Evolutionary conservation across 2,329 filamentous ascomycete genomes (phyloP).

Genomic region (Hyphodiscus sp.): DNA sequence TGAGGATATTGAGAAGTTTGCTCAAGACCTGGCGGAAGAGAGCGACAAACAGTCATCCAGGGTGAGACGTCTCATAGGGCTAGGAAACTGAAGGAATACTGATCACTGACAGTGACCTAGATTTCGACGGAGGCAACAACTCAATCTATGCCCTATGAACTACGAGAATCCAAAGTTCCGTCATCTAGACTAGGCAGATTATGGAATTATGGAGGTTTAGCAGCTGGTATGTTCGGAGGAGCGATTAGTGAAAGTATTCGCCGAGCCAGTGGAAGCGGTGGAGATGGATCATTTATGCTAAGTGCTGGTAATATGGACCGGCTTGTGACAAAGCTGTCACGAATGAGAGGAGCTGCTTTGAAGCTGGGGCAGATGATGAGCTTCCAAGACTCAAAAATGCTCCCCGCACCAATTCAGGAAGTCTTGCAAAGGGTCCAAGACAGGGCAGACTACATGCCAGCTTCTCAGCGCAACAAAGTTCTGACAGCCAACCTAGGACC

Average conservation of each 20-base stretch:
- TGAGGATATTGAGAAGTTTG: conserved; percentile 39
- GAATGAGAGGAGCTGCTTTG: conserved; percentile 94
- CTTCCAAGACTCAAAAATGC: conserved; percentile 94
- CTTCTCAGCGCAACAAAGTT: conserved; percentile 84
- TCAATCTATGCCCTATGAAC: conserved; percentile 47
- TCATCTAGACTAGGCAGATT: conserved; percentile 79
- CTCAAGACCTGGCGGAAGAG: conserved; percentile 35
- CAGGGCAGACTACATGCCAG: conserved; percentile 95
- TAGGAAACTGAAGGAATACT: conserved; percentile 25
- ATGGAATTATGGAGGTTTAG: conserved; percentile 92
- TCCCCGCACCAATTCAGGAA: conserved; percentile 79
- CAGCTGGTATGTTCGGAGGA: conserved; percentile 91
- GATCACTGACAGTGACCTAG: conserved; percentile 39
- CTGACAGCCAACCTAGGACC: conserved; percentile 70
- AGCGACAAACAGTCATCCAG: conserved; percentile 32
- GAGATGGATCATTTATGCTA: conserved; percentile 72
- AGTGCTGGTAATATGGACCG: conserved; percentile 89
- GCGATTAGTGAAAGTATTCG: conserved; percentile 81
- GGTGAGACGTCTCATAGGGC: conserved; percentile 17
- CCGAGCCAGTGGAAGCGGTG: conserved; percentile 65
- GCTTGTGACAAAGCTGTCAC: conserved; percentile 84
- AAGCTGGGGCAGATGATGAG: conserved; percentile 98
- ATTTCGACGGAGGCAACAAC: conserved; percentile 17
- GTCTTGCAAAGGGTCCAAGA: conserved; percentile 94
- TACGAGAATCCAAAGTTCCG: conserved; percentile 85